Evolutionary conservation across 1,139 yeast genomes (phyloP), one percentile per base, ranked within the genome.

Genomic region (Saccharomyces hybrid): DNA sequence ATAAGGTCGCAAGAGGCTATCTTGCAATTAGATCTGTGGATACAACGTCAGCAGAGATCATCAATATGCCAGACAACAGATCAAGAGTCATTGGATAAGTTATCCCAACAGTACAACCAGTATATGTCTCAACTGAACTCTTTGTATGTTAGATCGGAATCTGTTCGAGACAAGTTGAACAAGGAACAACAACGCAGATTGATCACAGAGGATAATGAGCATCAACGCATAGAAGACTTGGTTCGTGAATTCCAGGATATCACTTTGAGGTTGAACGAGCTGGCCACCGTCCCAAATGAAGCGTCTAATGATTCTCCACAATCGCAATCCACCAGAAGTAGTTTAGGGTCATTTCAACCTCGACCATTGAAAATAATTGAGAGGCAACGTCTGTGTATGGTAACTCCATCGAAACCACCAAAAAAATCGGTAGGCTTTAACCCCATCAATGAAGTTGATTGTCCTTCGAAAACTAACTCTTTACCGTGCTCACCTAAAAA

Each of bases 311-410:
- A 11, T 27, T 32, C 46, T 13, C 62, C 67, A 6, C 49, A 57
- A 7, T 61, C 64, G 0, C 55, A 57, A 16, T 59, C 64, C n/a
- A 57, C 62, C 5, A 53, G 53, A 11, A 54, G 57, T 42, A 52
- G 59, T 50, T 47, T 55, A 27, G 65, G 53, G 51, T 69, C 64
- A 38, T 68, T 59, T 54, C 66, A 58, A 51, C 66, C 60, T 50
- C 67, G 59, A 57, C 71, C 67, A 42, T 60, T 59, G 55, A 69
- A 61, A 57, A 64, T 64, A 47, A 63, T 57, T 8, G 61, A 62
- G 38, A 60, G 64, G 29, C 57, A 57, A 41, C 55, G 50, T 25
- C 47, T 56, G 8, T 41, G 51, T 23, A 46, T 52, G 32, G 28
- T 49, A 11, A 25, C 34, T 9, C 28, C 47, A n/a, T 32, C 14